A percentile compares a stretch with the other conserved stretches of the same genome.
phyloP scores from a whole-genome alignment of 352 stramenopile genomes.

The Ochromonadaceae sp. region DNA sequence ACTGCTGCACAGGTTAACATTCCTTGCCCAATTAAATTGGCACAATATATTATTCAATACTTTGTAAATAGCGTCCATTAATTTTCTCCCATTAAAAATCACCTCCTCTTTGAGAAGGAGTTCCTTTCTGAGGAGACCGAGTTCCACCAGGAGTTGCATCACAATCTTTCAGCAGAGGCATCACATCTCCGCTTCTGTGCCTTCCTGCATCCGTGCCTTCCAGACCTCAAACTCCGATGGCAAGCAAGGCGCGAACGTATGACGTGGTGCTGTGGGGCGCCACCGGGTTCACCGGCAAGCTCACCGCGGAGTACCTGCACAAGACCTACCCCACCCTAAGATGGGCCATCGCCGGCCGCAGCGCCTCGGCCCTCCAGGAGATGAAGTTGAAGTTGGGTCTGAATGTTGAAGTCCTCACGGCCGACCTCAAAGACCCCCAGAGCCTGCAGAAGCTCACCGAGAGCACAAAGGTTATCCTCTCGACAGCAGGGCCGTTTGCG shows the following conservation, averaged over 20 bases:
- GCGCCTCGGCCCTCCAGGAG: not conserved
- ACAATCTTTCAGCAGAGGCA: too few species aligned
- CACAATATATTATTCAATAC: too few species aligned
- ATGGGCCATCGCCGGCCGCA: conserved; percentile 21
- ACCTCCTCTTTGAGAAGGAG: too few species aligned
- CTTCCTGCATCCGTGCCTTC: too few species aligned
- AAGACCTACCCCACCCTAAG: conserved; percentile 14
- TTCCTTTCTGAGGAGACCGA: too few species aligned
- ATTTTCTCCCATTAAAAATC: too few species aligned
- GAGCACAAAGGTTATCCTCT: conserved; percentile 42
- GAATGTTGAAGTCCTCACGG: not conserved
- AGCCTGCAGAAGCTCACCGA: conserved; percentile 32
- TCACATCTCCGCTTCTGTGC: too few species aligned
- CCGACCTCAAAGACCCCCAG: conserved; percentile 14
- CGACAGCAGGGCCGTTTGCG: conserved; percentile 40
- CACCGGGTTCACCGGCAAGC: conserved; percentile 21
- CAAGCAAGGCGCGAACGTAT: conserved; percentile 16
- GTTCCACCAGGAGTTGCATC: too few species aligned
- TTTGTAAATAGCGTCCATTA: too few species aligned
- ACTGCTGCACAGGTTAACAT: too few species aligned
- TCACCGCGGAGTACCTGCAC: conserved; percentile 19
- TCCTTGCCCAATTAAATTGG: too few species aligned
- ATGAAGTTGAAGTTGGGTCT: not conserved
- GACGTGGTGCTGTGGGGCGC: conserved; percentile 31
- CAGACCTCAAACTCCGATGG: too few species aligned